phyloP scores from a whole-genome alignment of 2,329 filamentous ascomycete species.

The Ambrosiella beaveri region DNA sequence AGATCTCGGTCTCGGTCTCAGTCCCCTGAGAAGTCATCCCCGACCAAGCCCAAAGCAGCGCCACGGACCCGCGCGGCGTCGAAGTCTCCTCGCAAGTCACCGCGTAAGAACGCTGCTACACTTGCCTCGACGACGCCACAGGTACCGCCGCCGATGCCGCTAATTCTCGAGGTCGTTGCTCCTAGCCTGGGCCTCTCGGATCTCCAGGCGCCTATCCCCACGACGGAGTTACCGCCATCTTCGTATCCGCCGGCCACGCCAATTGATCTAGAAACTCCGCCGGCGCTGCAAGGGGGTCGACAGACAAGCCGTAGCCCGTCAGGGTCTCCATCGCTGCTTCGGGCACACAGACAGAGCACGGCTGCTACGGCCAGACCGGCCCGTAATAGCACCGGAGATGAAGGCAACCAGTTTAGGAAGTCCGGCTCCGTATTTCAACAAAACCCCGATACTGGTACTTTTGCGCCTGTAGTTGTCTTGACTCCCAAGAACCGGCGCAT shows the following conservation, averaged over 20 bases:
- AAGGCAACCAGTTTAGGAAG: not conserved
- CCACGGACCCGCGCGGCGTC: not conserved
- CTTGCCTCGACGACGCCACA: slow-evolving; percentile 5
- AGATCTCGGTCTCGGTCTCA: slow-evolving; percentile 7
- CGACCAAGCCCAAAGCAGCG: not conserved
- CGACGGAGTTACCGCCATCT: not conserved
- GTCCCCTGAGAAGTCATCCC: slow-evolving; percentile 8
- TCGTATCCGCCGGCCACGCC: slow-evolving; percentile 1
- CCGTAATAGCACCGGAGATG: not conserved
- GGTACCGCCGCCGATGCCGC: not conserved
- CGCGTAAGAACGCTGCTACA: not conserved
- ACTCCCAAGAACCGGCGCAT: slow-evolving; percentile 37
- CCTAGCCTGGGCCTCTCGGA: slow-evolving; percentile 3
- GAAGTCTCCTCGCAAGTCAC: slow-evolving; percentile 8
- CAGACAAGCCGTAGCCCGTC: slow-evolving; percentile 6
- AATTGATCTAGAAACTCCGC: slow-evolving; percentile 11
- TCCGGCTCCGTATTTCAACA: slow-evolving; percentile 31
- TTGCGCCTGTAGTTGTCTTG: slow-evolving; percentile 46
- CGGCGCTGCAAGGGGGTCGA: slow-evolving; percentile 2
- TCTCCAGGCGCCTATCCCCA: not conserved
- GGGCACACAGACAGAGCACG: slow-evolving; percentile 7
- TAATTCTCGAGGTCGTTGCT: slow-evolving; percentile 1
- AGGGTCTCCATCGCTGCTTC: slow-evolving; percentile 10
- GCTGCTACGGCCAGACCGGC: not conserved
- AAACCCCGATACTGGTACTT: slow-evolving; percentile 33